Evolutionary conservation across 805 yeast genomes (phyloP).

Genomic region (Jamesozyma piceae): DNA sequence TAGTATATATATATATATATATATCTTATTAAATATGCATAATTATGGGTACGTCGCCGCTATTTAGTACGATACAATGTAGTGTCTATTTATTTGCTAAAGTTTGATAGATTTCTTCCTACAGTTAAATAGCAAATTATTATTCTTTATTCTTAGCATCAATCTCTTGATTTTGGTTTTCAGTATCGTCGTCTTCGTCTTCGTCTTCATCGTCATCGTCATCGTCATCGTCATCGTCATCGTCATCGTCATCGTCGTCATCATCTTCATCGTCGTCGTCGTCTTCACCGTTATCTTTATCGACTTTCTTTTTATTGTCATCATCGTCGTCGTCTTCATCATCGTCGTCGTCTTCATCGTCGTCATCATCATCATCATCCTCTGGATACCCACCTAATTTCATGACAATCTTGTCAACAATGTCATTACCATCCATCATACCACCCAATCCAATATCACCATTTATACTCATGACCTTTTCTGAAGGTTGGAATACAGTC

Average conservation of each 20-base stretch:
- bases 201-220: constrained; percentile 26
- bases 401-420: constrained; percentile 72
- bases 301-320: constrained; percentile 19
- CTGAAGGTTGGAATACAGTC: constrained; percentile 82
- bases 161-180: neutral
- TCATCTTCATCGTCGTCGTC: constrained; percentile 46
- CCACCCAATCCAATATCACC: constrained; percentile 99
- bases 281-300: constrained; percentile 36
- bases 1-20: too few relatives aligned
- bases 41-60: too few relatives aligned
- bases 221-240: constrained; percentile 37
- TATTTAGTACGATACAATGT: too few relatives aligned
- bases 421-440: constrained; percentile 94
- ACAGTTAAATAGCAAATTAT: too few relatives aligned
- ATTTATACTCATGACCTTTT: constrained; percentile 82
- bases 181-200: constrained; percentile 25
- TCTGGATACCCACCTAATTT: constrained; percentile 56
- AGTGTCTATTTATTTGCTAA: too few relatives aligned
- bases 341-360: constrained; percentile 35
- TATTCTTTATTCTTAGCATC: neutral
- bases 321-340: constrained; percentile 27
- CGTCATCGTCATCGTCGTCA: constrained; percentile 33
- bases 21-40: too few relatives aligned
- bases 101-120: too few relatives aligned
- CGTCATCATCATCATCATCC: constrained; percentile 40